phyloP scores from a whole-genome alignment of 129 eudicot genomes.

The Arctium minus region DNA sequence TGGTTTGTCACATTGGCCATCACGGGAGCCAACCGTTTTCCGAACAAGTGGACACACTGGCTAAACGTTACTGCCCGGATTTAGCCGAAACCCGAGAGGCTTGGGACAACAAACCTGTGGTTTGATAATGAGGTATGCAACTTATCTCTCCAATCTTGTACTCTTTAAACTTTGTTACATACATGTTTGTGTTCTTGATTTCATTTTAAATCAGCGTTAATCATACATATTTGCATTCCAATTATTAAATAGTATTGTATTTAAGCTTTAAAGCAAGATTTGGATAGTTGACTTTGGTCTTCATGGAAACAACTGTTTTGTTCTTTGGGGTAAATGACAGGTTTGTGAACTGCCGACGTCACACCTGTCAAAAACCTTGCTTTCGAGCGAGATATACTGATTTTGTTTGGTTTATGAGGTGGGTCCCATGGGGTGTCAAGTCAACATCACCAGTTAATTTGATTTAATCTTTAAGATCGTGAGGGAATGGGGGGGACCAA shows the following conservation, averaged over 20 bases:
- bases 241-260: not conserved
- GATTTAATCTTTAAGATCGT: not conserved
- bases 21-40: slow-evolving; percentile 47
- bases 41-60: slow-evolving; percentile 65
- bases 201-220: too few species aligned
- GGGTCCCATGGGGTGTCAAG: not conserved
- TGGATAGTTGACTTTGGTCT: not conserved
- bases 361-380: not conserved
- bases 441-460: not conserved
- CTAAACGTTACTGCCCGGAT: slow-evolving; percentile 53
- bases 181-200: too few species aligned
- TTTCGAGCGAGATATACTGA: not conserved
- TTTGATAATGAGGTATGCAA: slow-evolving; percentile 9
- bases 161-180: not conserved
- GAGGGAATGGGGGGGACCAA: not conserved
- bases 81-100: slow-evolving; percentile 47
- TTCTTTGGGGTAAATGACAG: not conserved
- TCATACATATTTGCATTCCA: not conserved
- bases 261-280: not conserved
- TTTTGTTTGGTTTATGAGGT: not conserved
- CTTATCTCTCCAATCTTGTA: not conserved
- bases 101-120: slow-evolving; percentile 54
- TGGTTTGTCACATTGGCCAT: slow-evolving; percentile 54
- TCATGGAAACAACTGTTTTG: not conserved
- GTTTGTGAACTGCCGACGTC: too few species aligned